phyloP scores from a whole-genome alignment of 2,329 filamentous ascomycete genomes.

The Neopestalotiopsis sp. region DNA sequence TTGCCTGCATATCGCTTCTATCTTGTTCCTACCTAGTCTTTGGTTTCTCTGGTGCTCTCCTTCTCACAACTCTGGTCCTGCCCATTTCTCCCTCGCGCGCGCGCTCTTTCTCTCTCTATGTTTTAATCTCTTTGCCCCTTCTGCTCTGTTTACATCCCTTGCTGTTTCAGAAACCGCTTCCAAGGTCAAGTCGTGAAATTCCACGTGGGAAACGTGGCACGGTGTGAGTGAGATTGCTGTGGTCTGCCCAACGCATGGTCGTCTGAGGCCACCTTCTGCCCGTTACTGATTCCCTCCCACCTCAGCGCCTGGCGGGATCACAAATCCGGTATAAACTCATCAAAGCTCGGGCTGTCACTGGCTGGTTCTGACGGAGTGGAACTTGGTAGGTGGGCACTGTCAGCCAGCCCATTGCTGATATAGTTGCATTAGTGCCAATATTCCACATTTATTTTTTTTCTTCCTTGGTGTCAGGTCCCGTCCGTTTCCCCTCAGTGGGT shows the following conservation, averaged over 20 bases:
- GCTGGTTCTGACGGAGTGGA: slow-evolving; percentile 14
- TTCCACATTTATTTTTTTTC: slow-evolving; percentile 18
- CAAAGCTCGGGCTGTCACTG: slow-evolving; percentile 11
- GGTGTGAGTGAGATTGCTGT: slow-evolving; percentile 9
- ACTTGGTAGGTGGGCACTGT: slow-evolving; percentile 6
- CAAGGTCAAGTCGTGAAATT: not conserved
- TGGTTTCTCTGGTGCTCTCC: not conserved
- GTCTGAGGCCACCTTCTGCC: not conserved
- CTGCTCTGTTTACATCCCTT: not conserved
- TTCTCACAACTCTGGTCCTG: not conserved
- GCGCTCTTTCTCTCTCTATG: not conserved
- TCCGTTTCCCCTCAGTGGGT: slow-evolving; percentile 2
- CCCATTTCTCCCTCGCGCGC: not conserved
- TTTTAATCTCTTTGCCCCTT: not conserved
- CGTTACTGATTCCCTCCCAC: not conserved
- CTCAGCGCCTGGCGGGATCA: slow-evolving; percentile 1
- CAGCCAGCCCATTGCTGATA: slow-evolving; percentile 20
- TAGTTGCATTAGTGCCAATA: slow-evolving; percentile 22
- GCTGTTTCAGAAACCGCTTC: not conserved
- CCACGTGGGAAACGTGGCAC: slow-evolving; percentile 12
- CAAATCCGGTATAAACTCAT: slow-evolving; percentile 9
- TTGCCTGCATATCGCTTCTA: not conserved
- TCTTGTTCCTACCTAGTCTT: not conserved
- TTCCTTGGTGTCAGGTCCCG: not conserved
- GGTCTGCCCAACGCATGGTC: slow-evolving; percentile 4